Evolutionary conservation across 306 rosid genomes (phyloP).

Genomic region (Lathyrus tuberosus): DNA sequence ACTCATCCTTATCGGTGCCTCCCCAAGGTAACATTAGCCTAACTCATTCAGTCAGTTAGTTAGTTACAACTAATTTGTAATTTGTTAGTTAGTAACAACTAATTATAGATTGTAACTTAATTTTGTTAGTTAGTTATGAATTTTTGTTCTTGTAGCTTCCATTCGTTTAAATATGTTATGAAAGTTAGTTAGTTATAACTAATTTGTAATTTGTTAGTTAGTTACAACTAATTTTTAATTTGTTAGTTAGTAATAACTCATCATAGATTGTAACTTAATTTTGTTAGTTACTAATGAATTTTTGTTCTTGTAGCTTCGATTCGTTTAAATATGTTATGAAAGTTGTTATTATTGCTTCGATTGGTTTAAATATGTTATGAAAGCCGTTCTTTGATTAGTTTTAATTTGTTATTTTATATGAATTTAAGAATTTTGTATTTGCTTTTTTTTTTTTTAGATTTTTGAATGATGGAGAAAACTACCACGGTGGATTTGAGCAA

Average conservation of each 20-base stretch:
- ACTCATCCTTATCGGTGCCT: slow-evolving; percentile 90
- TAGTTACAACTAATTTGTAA: not conserved
- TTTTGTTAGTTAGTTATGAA: not conserved
- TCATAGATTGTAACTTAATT: not conserved
- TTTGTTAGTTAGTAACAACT: too few species aligned
- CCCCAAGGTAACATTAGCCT: slow-evolving; percentile 60
- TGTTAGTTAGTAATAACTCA: too few species aligned
- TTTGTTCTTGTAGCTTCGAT: not conserved
- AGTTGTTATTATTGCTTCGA: too few species aligned
- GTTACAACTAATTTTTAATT: not conserved
- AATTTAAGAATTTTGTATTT: not conserved
- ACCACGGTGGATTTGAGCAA: slow-evolving; percentile 85
- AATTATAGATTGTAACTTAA: not conserved
- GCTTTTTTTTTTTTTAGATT: slow-evolving; percentile 51
- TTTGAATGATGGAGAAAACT: slow-evolving; percentile 69
- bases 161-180: too few species aligned
- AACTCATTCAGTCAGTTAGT: not conserved
- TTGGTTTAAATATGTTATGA: too few species aligned
- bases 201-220: not conserved
- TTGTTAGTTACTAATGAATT: too few species aligned
- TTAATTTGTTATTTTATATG: not conserved
- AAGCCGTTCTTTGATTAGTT: not conserved
- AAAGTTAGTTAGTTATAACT: not conserved
- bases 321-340: too few species aligned
- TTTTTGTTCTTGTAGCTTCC: not conserved